Evolutionary conservation across 2,329 filamentous ascomycete genomes (phyloP), one percentile per base, ranked within the genome.

Genomic region (Colletotrichum musicola): DNA sequence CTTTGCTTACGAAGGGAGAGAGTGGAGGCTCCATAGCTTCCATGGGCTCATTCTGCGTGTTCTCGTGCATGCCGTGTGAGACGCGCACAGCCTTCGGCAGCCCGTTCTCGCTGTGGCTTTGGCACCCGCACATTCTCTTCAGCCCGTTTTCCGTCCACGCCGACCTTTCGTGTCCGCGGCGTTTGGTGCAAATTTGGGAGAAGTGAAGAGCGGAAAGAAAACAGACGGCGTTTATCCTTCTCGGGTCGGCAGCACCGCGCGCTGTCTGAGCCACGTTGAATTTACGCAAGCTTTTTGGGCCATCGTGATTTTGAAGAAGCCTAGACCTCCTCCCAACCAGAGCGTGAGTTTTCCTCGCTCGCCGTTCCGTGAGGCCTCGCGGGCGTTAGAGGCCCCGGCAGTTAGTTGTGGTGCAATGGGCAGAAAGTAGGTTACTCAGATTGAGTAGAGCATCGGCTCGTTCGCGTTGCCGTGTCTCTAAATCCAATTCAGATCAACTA

Each of bases 31-130:
- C 18, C 9, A 27, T 13, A n/a, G 3, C 50, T 69, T 69, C 66
- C 16, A 66, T 51, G 62, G 7, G 62, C 65, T 40, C 5, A 20
- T 65, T 68, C 65, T 14, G 50, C 47, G 63, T 38, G 13, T 65
- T 50, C 42, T 38, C 14, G 46, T 61, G 35, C 50, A 38, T 30
- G 20, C 16, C 35, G n/a, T 9, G 20, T 42, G 61, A 55, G 16
- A 60, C 49, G 22, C 27, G 30, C 59, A 64, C 54, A 59, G 42
- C 14, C 12, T 7, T 49, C 16, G 6, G 10, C 40, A 30, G 30
- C 35, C 25, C 25, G 27, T 13, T 42, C 22, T 42, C 14, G 13
- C n/a, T 42, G 35, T 10, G 6, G n/a, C 27, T 22, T 44, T 49
- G 25, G 25, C 18, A 56, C n/a, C 18, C 7, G 46, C 20, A 20